Conservation (phyloP, 225 moss, liverwort and hornwort species). For the Sphagnum contortum region DNA sequence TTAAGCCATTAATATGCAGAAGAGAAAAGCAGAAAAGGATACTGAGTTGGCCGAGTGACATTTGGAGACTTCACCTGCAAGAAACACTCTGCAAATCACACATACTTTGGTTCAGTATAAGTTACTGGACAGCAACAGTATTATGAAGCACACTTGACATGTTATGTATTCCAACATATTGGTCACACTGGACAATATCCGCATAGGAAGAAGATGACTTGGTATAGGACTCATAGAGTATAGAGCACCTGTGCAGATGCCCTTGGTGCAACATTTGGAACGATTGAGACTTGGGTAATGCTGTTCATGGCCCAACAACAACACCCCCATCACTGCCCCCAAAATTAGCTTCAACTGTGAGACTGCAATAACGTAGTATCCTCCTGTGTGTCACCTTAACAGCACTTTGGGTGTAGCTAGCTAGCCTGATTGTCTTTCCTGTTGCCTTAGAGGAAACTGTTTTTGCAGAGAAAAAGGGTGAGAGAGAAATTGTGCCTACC, state of each 20-base stretch:
- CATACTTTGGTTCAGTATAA: neutral
- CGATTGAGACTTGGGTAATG: constrained; percentile 61
- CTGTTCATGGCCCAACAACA: constrained; percentile 19
- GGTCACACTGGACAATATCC: neutral
- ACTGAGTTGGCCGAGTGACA: constrained; percentile 44
- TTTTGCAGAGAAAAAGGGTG: too few relatives aligned
- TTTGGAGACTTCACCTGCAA: constrained; percentile 58
- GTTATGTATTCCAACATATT: neutral
- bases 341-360: too few relatives aligned
- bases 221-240: too few relatives aligned
- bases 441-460: too few relatives aligned
- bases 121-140: neutral
- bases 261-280: constrained; percentile 59
- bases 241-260: constrained; percentile 44
- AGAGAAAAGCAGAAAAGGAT: constrained; percentile 2
- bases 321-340: constrained; percentile 1
- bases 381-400: too few relatives aligned
- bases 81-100: constrained; percentile 49
- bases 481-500: too few relatives aligned
- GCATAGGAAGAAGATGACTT: too few relatives aligned
- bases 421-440: too few relatives aligned
- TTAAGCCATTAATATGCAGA: too few relatives aligned
- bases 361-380: too few relatives aligned
- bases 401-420: too few relatives aligned
- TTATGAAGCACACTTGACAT: neutral